Base-by-base conservation (phyloP, 495 filamentous ascomycete genomes). In the Saxophila tyrrhenica region DNA sequence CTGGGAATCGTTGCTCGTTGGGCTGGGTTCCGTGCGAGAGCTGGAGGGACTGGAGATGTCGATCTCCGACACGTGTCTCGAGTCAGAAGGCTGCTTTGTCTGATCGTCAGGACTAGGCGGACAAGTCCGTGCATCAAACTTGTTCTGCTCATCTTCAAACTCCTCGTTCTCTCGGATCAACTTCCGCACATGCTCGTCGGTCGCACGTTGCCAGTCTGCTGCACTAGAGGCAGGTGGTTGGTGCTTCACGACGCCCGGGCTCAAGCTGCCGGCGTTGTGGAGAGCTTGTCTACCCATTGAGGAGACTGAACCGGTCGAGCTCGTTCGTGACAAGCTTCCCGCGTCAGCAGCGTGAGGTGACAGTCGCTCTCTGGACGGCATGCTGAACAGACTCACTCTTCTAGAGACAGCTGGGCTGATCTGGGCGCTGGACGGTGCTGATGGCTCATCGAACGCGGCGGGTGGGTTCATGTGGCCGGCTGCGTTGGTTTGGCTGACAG, bases 71-170 rank as follows among this genome's bases (percentile, higher is more conserved):
- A 35, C 13, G 8, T 41, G 21, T 19, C 32, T 17, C 5, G 48
- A 51, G 2, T 24, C 16, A 2, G 39, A 38, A 1, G 32, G 39
- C 44, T 32, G 10, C 19, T 29, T 10, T 1, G 47, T 54, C 10
- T 69, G 56, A 54, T 71, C 68, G 35, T 72, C 68, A 10, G 70
- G 70, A 42, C 68, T 70, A 13, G 65, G 64, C 7, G 70, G 70
- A 51, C 69, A 72, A 11, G 44, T 59, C 1, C 49, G 53, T 23
- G 65, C 60, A 45, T 39, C 54, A 17, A 63, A 39, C 8, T 51
- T 24, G 43, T 50, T 61, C 55, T 25, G 20, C 10, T 3, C 32
- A 47, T 50, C 63, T 50, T 21, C 48, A 1, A 45, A 29, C 56
- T 54, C 39, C 19, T 51, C 50, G 9, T 23, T 39, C 25, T 62